Base-by-base conservation (phyloP, 305 asterid genomes). In the Fraxinus sp. region DNA sequence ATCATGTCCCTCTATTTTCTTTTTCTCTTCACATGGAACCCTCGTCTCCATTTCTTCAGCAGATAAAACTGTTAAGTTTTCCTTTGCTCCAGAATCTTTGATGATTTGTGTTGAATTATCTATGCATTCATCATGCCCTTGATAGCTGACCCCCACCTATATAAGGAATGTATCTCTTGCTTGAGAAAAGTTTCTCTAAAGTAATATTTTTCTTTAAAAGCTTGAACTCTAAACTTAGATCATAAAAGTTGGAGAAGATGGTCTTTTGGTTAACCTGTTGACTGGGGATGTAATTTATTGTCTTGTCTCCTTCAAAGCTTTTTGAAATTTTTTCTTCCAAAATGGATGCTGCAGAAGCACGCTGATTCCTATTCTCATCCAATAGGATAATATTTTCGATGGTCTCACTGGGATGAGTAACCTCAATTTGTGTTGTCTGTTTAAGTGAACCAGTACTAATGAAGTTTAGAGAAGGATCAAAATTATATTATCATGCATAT, bases 341-440 rank as follows among this genome's bases (percentile, higher is more conserved):
- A 36, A 52, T 77, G 44, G 28, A 72, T 72, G 77, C 46, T 72
- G 10, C 28, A 33, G 77, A 35, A 72, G 10, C 77, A 16, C 9
- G 30, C 33, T 72, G 76, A 71, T 71, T 66, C 73, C 33, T 66
- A 26, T 66, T 32, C 76, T 71, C 76, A 8, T 32, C 41, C 24
- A 16, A 2, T 32, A 71, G 13, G 44, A 71, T 33, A 71, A 32
- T 32, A 41, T 41, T 74, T 35, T 39, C 75, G 18, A 74, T 37
- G 36, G 37, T 55, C 55, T 74, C 84, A 36, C 74, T 52, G 74
- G 74, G 7, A 36, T 13, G 4, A 10, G 39, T 74, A 49, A 57
- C 71, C 32, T 79, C 66, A 35, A 77, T 72, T 44, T 84, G 79
- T 46, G 49, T 79, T 22, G 64, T 82, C 89, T 86, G 79, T 77